phyloP scores from a whole-genome alignment of 306 rosid species.

The Medicago truncatula region DNA sequence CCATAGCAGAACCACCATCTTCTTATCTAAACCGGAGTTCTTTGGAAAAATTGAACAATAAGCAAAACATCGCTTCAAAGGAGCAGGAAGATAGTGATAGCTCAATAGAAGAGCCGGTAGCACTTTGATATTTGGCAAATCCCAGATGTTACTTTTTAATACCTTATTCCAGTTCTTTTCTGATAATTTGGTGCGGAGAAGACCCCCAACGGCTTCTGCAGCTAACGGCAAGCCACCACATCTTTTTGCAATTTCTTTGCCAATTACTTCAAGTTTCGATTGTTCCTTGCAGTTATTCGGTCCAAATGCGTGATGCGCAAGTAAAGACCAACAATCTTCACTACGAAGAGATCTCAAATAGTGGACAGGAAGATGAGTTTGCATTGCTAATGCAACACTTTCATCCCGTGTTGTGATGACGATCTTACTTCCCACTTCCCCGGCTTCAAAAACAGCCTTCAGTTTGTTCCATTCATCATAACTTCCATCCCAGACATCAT shows the following conservation, averaged over 20 bases:
- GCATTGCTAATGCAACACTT: slow-evolving; percentile 47
- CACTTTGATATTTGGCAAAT: slow-evolving; percentile 9
- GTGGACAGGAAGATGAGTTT: slow-evolving; percentile 43
- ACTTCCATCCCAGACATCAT: slow-evolving; percentile 54
- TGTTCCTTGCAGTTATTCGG: neutral
- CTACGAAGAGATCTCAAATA: slow-evolving; percentile 34
- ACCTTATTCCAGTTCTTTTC: slow-evolving; percentile 9
- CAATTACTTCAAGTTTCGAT: slow-evolving; percentile 44
- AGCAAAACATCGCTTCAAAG: slow-evolving; percentile 35
- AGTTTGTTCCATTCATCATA: slow-evolving; percentile 49
- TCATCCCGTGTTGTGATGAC: slow-evolving; percentile 26
- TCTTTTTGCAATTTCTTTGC: slow-evolving; percentile 43
- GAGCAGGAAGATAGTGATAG: slow-evolving; percentile 21
- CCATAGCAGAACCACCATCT: slow-evolving; percentile 35
- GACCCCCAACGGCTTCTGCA: slow-evolving; percentile 45
- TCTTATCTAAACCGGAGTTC: slow-evolving; percentile 4
- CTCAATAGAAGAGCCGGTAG: slow-evolving; percentile 1
- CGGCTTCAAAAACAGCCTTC: neutral
- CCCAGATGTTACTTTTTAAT: slow-evolving; percentile 23
- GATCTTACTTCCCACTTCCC: slow-evolving; percentile 28
- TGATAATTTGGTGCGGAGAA: slow-evolving; percentile 39
- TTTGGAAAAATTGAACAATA: slow-evolving; percentile 44
- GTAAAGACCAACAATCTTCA: slow-evolving; percentile 51
- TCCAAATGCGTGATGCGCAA: slow-evolving; percentile 49
- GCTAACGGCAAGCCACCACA: slow-evolving; percentile 60